Conservation (phyloP, 2,329 filamentous ascomycete genomes). For the Nothopassalora personata region DNA sequence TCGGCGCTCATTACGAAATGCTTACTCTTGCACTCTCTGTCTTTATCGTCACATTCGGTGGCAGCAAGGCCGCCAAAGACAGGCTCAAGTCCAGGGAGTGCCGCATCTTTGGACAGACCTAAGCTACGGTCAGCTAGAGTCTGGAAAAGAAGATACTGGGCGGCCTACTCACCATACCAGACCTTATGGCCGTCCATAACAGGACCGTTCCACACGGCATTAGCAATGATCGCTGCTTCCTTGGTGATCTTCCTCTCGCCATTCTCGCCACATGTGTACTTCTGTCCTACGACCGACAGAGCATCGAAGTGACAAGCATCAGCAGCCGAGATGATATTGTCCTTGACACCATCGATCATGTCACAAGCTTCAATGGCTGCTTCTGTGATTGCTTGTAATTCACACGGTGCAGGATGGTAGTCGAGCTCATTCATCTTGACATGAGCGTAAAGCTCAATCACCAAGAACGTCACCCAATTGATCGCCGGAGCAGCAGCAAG, state of each 20-base stretch:
- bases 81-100: constrained; percentile 20
- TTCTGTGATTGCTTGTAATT: constrained; percentile 33
- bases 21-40: constrained; percentile 19
- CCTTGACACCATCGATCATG: constrained; percentile 34
- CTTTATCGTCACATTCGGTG: constrained; percentile 24
- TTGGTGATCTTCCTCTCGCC: constrained; percentile 24
- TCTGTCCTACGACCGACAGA: constrained; percentile 24
- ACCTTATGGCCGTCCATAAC: constrained; percentile 14
- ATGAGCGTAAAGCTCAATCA: constrained; percentile 29
- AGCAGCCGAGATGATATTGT: constrained; percentile 31
- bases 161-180: constrained; percentile 31
- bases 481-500: constrained; percentile 37
- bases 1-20: constrained; percentile 30
- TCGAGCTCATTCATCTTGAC: constrained; percentile 27
- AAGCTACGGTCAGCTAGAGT: not conserved
- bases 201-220: constrained; percentile 32
- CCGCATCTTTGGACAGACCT: constrained; percentile 15
- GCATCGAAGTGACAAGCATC: constrained; percentile 32
- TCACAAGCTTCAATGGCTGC: constrained; percentile 36
- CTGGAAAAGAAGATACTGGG: constrained; percentile 22
- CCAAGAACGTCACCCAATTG: constrained; percentile 32
- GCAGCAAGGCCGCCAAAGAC: constrained; percentile 22
- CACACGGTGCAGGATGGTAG: constrained; percentile 31
- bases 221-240: constrained; percentile 29
- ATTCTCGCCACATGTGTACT: constrained; percentile 22